Conservation (phyloP, 1,139 yeast species). For the Debaryomyces robertsiae region DNA sequence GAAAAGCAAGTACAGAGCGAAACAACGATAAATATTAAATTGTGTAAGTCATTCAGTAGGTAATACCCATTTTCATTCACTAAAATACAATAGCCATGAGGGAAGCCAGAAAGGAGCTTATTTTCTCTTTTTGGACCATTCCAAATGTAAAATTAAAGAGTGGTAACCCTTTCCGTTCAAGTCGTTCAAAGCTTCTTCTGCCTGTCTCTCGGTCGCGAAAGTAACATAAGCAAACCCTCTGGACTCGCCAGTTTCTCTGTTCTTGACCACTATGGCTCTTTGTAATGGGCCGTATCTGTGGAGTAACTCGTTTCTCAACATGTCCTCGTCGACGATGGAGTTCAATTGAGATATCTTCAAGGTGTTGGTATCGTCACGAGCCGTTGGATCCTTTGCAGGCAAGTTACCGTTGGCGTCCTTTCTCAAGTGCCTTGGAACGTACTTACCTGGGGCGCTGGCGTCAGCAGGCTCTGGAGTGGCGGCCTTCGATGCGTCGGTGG, state of each 20-base stretch:
- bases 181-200: constrained; percentile 75
- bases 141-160: constrained; percentile 83
- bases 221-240: constrained; percentile 98
- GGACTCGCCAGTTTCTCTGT: constrained; percentile 91
- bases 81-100: constrained; percentile 8
- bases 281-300: constrained; percentile 71
- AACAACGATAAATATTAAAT: constrained; percentile 4
- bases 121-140: constrained; percentile 54
- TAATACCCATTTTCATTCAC: constrained; percentile 8
- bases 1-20: constrained; percentile 5
- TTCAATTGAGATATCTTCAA: constrained; percentile 91
- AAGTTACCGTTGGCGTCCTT: constrained; percentile 59
- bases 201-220: constrained; percentile 66
- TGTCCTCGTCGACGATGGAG: constrained; percentile 80
- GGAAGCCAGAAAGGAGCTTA: constrained; percentile 11
- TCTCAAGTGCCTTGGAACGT: constrained; percentile 82
- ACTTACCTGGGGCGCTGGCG: constrained; percentile 45
- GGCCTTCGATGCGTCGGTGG: constrained; percentile 35
- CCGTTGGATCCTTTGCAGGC: constrained; percentile 46
- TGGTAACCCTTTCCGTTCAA: constrained; percentile 93
- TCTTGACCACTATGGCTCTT: constrained; percentile 84
- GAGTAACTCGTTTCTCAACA: constrained; percentile 73
- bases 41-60: constrained; percentile 2
- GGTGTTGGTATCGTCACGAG: constrained; percentile 85
- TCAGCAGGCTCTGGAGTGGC: constrained; percentile 39